Conservation (phyloP, 768 basidiomycete species). For the Suillus bovinus region DNA sequence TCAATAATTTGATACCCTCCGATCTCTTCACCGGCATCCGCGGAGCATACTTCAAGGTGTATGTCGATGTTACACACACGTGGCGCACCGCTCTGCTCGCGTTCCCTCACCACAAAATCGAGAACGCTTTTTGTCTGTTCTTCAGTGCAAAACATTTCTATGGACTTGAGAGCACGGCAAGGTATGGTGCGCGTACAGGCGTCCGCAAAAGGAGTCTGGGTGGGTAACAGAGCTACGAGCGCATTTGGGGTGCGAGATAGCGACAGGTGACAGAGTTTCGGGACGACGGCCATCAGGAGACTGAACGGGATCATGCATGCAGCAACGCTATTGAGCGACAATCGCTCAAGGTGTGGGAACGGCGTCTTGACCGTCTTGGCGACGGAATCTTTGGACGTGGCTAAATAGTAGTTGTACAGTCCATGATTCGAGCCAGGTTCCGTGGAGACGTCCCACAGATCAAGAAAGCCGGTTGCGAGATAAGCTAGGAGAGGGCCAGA, state of each 20-base stretch:
- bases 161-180: constrained; percentile 14
- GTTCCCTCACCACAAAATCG: constrained; percentile 15
- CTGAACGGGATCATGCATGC: constrained; percentile 27
- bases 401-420: constrained; percentile 3
- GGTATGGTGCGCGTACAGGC: not conserved
- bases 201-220: constrained; percentile 16
- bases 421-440: not conserved
- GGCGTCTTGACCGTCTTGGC: constrained; percentile 19
- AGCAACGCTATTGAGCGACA: constrained; percentile 40
- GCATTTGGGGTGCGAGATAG: constrained; percentile 22
- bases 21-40: not conserved
- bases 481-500: constrained; percentile 36
- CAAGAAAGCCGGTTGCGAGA: constrained; percentile 29
- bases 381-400: constrained; percentile 17
- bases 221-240: constrained; percentile 19
- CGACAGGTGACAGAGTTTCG: constrained; percentile 20
- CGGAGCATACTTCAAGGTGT: constrained; percentile 23
- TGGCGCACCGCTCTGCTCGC: constrained; percentile 22
- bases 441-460: not conserved
- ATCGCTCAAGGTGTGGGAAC: constrained; percentile 37
- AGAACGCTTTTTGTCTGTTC: constrained; percentile 17
- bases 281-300: constrained; percentile 18
- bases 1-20: constrained; percentile 12
- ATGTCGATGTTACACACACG: constrained; percentile 32
- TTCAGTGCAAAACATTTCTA: constrained; percentile 18